Percentiles rank a stretch among this genome's conserved stretches.
phyloP scores from a whole-genome alignment of 2,329 filamentous ascomycete genomes.

The Xylariaceae sp. region DNA sequence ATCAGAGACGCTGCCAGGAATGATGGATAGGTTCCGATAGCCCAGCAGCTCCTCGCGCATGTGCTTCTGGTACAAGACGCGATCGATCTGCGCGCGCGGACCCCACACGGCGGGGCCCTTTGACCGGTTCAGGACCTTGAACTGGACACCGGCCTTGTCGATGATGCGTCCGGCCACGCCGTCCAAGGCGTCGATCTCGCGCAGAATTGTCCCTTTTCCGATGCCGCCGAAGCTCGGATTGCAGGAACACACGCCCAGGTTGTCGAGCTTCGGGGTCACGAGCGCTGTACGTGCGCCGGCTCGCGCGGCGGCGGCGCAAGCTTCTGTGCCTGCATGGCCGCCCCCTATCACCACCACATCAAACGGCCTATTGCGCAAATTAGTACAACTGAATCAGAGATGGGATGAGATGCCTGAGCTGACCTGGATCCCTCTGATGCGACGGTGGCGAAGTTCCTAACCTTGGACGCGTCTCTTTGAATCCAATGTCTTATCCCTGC shows the following conservation, averaged over 20 bases:
- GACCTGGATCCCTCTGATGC: constrained; percentile 29
- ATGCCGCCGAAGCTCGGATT: constrained; percentile 78
- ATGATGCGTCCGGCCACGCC: constrained; percentile 83
- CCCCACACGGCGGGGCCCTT: constrained; percentile 98
- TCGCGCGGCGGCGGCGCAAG: constrained; percentile 83
- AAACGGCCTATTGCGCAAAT: constrained; percentile 46
- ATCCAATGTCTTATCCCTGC: constrained; percentile 15
- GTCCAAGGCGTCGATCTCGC: constrained; percentile 92
- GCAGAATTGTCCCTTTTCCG: constrained; percentile 92
- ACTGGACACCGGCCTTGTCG: constrained; percentile 93
- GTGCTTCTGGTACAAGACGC: constrained; percentile 78
- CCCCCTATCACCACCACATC: constrained; percentile 96
- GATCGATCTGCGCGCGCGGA: constrained; percentile 91
- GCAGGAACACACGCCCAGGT: constrained; percentile 24
- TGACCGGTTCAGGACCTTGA: constrained; percentile 77
- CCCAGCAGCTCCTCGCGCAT: constrained; percentile 80
- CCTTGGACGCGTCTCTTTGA: too few relatives aligned
- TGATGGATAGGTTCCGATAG: constrained; percentile 73
- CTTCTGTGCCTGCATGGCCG: constrained; percentile 92
- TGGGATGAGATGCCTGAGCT: constrained; percentile 1
- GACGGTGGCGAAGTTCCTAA: constrained; percentile 29
- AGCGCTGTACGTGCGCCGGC: constrained; percentile 84
- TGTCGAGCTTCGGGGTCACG: constrained; percentile 63
- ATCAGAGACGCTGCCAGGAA: constrained; percentile 86
- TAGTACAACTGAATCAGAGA: too few relatives aligned